Conservation (phyloP, 1,284 basidiomycete genomes). For the Sporisorium exsertum region DNA sequence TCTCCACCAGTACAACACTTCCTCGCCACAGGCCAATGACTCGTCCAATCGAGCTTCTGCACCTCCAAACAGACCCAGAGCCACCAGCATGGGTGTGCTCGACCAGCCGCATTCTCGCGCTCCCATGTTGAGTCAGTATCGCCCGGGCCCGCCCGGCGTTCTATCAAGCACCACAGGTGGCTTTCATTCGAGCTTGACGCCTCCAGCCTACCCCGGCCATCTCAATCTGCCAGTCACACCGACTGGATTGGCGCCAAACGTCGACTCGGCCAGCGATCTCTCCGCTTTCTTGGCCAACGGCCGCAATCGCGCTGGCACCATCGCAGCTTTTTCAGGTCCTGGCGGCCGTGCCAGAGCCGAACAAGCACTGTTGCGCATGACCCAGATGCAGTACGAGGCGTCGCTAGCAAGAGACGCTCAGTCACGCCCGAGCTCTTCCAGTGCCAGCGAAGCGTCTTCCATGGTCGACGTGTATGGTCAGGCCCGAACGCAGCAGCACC, state of each 20-base stretch:
- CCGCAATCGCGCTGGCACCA: conserved; percentile 61
- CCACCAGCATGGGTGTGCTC: conserved; percentile 50
- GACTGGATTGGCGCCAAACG: not conserved
- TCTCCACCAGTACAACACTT: conserved; percentile 26
- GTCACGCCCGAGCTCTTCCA: conserved; percentile 28
- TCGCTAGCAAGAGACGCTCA: conserved; percentile 3
- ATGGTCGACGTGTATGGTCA: conserved; percentile 13
- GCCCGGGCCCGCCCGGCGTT: not conserved
- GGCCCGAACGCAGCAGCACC: conserved; percentile 19
- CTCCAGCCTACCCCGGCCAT: conserved; percentile 4
- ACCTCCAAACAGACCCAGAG: conserved; percentile 30
- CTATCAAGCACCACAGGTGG: not conserved
- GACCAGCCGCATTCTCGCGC: conserved; percentile 29
- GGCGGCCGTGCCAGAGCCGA: conserved; percentile 59
- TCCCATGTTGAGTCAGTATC: conserved; percentile 15
- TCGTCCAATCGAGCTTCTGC: conserved; percentile 3
- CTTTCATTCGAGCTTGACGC: conserved; percentile 8
- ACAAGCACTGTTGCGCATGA: conserved; percentile 58
- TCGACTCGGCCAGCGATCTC: conserved; percentile 21
- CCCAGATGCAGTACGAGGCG: conserved; percentile 33
- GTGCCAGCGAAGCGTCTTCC: conserved; percentile 17
- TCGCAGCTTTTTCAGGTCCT: conserved; percentile 62
- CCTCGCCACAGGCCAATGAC: conserved; percentile 10
- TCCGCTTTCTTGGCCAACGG: conserved; percentile 29
- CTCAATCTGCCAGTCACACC: conserved; percentile 8